A percentile compares a stretch with the other conserved stretches of the same genome.
Conservation (phyloP, 495 filamentous ascomycete genomes). For the Penicillium argentinense region DNA sequence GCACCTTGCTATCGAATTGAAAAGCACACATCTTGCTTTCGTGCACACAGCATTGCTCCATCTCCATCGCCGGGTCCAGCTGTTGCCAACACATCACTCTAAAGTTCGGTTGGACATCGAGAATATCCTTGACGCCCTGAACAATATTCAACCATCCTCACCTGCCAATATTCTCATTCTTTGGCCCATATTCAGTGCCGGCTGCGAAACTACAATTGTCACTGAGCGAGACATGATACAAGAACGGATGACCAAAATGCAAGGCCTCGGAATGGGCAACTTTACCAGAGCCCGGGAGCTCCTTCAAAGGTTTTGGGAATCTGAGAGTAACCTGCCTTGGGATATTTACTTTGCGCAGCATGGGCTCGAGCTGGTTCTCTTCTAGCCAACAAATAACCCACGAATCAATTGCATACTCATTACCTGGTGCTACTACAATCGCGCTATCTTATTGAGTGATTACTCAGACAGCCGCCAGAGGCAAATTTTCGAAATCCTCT, state of each 20-base stretch:
- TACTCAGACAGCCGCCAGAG: not conserved
- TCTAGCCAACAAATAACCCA: constrained; percentile 11
- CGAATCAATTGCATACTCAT: no score
- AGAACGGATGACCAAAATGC: constrained; percentile 31
- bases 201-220: constrained; percentile 29
- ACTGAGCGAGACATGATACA: constrained; percentile 22
- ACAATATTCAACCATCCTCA: constrained; percentile 21
- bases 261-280: constrained; percentile 34
- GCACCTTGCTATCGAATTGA: constrained; percentile 18
- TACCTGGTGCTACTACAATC: no score
- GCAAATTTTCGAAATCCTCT: constrained; percentile 33
- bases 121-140: constrained; percentile 22
- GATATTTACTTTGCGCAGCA: constrained; percentile 22
- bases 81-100: constrained; percentile 17
- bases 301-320: constrained; percentile 23
- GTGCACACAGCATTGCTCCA: constrained; percentile 32
- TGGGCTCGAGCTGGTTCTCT: constrained; percentile 30
- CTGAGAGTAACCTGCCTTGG: constrained; percentile 21
- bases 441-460: no score
- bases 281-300: constrained; percentile 30
- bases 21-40: constrained; percentile 30
- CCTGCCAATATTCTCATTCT: constrained; percentile 33
- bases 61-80: constrained; percentile 30
- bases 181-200: constrained; percentile 37
- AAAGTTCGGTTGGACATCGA: constrained; percentile 23